These are phyloP conservation scores for Ambrosiella cleistominuta DNA, from an alignment of 2,329 filamentous ascomycete genomes.

Conservation along the genomic window DNA sequence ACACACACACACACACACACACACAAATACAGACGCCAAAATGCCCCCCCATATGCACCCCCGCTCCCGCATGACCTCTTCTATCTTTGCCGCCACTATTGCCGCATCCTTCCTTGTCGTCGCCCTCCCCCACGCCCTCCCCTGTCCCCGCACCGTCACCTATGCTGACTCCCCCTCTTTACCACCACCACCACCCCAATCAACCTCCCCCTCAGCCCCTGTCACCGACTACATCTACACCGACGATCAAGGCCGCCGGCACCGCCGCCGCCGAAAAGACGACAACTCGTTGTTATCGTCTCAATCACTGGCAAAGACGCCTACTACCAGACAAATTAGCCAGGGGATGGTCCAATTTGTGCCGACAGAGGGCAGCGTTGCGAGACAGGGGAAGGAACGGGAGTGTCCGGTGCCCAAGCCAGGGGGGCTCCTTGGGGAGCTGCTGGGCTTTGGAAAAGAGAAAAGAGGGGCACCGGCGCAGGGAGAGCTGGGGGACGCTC, in stretches of 20 bases:
- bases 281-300: constrained; percentile 15
- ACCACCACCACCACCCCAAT: neutral
- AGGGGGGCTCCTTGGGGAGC: constrained; percentile 54
- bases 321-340: constrained; percentile 21
- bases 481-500: too few relatives aligned
- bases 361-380: constrained; percentile 21
- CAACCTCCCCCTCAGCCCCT: neutral
- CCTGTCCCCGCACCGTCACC: constrained; percentile 66
- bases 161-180: constrained; percentile 46
- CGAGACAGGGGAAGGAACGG: constrained; percentile 26
- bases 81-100: constrained; percentile 86
- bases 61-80: constrained; percentile 79
- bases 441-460: constrained; percentile 48
- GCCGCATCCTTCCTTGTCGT: constrained; percentile 84
- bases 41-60: constrained; percentile 89
- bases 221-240: constrained; percentile 10
- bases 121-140: constrained; percentile 71
- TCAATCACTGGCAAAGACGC: too few relatives aligned
- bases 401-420: constrained; percentile 93
- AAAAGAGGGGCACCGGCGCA: too few relatives aligned
- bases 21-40: constrained; percentile 16
- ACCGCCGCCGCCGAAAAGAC: constrained; percentile 19
- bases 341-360: constrained; percentile 32
- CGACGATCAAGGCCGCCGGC: constrained; percentile 10
- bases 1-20: neutral